Evolutionary conservation across 2,329 filamentous ascomycete species (phyloP).

Genomic region (Phialophora verrucosa): DNA sequence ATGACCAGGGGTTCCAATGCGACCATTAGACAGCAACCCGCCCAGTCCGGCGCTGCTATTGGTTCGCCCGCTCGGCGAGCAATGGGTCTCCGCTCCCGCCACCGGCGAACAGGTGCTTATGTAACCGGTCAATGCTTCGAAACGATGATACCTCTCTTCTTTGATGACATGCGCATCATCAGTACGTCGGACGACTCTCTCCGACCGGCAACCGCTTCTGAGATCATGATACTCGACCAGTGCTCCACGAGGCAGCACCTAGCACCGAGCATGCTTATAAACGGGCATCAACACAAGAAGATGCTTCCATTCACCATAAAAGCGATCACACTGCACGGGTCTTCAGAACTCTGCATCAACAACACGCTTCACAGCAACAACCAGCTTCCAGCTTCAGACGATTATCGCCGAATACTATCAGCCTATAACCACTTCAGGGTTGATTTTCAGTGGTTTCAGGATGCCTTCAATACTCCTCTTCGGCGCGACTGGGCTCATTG

Average conservation of each 20-base stretch:
- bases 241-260: background rate
- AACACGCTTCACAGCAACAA: background rate
- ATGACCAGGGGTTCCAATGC: background rate
- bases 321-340: background rate
- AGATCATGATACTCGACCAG: background rate
- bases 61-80: conserved; percentile 28
- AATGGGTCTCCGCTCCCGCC: background rate
- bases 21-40: background rate
- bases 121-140: conserved; percentile 3
- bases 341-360: background rate
- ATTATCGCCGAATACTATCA: background rate
- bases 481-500: conserved; percentile 27
- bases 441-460: background rate
- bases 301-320: background rate
- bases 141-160: background rate
- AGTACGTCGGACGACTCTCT: background rate
- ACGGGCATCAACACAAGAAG: background rate
- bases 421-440: background rate
- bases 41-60: conserved; percentile 1
- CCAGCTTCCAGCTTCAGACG: background rate
- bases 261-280: background rate
- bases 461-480: conserved; percentile 30
- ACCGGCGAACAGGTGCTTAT: background rate
- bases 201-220: background rate
- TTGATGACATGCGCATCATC: conserved; percentile 1